Base-by-base conservation (phyloP, 768 basidiomycete genomes). In the Mrakia frigida region DNA sequence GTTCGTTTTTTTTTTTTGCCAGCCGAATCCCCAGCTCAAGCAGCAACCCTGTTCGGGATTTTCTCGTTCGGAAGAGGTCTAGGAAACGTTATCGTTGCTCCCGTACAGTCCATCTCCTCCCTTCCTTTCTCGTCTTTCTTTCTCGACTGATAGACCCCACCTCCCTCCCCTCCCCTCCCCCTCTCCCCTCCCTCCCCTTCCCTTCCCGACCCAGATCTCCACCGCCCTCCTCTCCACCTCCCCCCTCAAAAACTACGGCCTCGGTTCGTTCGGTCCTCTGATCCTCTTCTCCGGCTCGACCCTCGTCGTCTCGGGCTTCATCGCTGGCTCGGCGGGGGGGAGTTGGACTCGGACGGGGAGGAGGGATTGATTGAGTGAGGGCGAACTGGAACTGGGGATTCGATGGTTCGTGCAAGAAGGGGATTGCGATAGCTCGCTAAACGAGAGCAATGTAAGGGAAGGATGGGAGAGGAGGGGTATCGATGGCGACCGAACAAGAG, bases 1-100 rank as follows among this genome's bases (percentile, higher is more conserved):
- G n/a, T 39, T 37, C 23, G 10, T 10, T 21, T 9, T 39, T 13
- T 1, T 7, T 37, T 23, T 23, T n/a, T n/a, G 65, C 11, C 35
- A 68, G 65, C 65, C 23, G 65, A 68, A n/a, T 68, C 65, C 25
- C 65, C 65, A 16, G 35, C 65, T 7, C 37, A 39, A 23, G 65
- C 65, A 5, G 65, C 65, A 10, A 68, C 65, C 5, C 65, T 68
- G 0, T 39, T 68, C 37, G 65, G 65, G 6, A 68, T 68, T 18
- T 68, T 68, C 25, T 68, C 65, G 23, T 68, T 68, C 25, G 65
- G 65, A 39, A 35, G 65, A 23, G 65, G 65, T 6, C 18, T 68
- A 16, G 65, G 35, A 13, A 68, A 68, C 23, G 65, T 68, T 0
- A 13, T 39, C 23, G 65, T 68, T 1, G 65, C 65, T 16, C 65